Evolutionary conservation across 1,284 basidiomycete genomes (phyloP).

Genomic region (Leccinum colubrinum): DNA sequence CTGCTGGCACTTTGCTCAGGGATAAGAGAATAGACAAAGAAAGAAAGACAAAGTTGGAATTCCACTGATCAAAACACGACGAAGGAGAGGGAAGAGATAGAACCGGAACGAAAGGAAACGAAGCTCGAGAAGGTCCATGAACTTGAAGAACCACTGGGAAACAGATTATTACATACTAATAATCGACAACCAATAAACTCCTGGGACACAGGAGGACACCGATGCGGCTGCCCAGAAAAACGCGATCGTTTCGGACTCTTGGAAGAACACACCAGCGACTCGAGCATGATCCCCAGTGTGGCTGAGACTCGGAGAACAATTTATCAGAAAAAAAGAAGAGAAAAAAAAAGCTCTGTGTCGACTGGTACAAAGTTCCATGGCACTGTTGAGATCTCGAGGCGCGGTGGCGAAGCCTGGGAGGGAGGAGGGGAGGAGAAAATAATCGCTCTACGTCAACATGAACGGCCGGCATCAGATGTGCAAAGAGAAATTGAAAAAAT

Average conservation of each 20-base stretch:
- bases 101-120: background rate
- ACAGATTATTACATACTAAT: background rate
- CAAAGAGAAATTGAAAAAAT: background rate
- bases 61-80: background rate
- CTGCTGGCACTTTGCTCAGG: background rate
- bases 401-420: background rate
- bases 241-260: background rate
- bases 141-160: background rate
- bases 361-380: background rate
- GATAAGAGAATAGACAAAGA: background rate
- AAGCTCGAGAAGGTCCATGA: background rate
- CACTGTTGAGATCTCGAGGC: background rate
- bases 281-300: background rate
- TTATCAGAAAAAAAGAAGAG: background rate
- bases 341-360: background rate
- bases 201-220: background rate
- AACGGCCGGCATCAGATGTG: conserved; percentile 26
- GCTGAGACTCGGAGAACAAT: background rate
- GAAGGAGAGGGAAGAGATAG: background rate
- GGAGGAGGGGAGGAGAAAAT: background rate
- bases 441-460: conserved; percentile 16
- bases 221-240: background rate
- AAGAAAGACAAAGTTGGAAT: background rate
- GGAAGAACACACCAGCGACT: background rate
- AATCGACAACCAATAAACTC: background rate